A percentile compares a stretch with the other conserved stretches of the same genome.
phyloP scores from a whole-genome alignment of 2,329 filamentous ascomycete species.

The Fonsecaea multimorphosa region DNA sequence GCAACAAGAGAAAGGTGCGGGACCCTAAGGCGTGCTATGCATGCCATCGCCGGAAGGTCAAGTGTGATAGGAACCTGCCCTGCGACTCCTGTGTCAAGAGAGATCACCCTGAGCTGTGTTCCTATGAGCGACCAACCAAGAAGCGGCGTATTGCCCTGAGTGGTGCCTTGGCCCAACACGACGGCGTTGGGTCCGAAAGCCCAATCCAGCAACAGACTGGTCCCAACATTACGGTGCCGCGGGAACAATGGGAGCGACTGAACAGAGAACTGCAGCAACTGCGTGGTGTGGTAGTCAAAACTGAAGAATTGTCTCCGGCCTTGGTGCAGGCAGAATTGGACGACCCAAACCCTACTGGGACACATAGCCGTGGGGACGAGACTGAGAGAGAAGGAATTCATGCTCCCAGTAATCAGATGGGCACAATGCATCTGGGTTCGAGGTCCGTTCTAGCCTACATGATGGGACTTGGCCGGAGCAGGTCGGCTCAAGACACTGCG shows the following conservation, averaged over 20 bases:
- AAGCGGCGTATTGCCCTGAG: constrained; percentile 46
- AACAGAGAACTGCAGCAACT: constrained; percentile 36
- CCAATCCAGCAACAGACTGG: constrained; percentile 33
- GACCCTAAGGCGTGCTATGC: constrained; percentile 50
- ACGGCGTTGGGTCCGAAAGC: constrained; percentile 25
- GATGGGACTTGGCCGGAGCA: constrained; percentile 60
- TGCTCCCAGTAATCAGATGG: constrained; percentile 64
- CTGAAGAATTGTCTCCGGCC: constrained; percentile 17
- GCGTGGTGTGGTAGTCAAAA: constrained; percentile 19
- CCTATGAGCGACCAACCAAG: constrained; percentile 57
- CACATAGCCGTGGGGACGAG: constrained; percentile 35
- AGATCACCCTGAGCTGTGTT: constrained; percentile 57
- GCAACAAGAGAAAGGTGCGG: constrained; percentile 55
- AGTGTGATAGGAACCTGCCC: constrained; percentile 57
- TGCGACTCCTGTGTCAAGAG: constrained; percentile 58
- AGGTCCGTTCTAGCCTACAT: constrained; percentile 68
- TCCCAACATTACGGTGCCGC: constrained; percentile 38
- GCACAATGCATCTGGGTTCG: constrained; percentile 67
- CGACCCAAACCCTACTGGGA: constrained; percentile 21
- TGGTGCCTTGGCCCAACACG: constrained; percentile 24
- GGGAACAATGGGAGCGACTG: constrained; percentile 40
- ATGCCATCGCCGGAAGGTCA: constrained; percentile 45
- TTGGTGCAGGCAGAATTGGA: constrained; percentile 20
- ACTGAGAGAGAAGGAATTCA: constrained; percentile 62
- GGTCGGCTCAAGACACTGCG: constrained; percentile 51